Evolutionary conservation across 179 eudicot genomes (phyloP).

Genomic region (Sideroxylon spinosum): DNA sequence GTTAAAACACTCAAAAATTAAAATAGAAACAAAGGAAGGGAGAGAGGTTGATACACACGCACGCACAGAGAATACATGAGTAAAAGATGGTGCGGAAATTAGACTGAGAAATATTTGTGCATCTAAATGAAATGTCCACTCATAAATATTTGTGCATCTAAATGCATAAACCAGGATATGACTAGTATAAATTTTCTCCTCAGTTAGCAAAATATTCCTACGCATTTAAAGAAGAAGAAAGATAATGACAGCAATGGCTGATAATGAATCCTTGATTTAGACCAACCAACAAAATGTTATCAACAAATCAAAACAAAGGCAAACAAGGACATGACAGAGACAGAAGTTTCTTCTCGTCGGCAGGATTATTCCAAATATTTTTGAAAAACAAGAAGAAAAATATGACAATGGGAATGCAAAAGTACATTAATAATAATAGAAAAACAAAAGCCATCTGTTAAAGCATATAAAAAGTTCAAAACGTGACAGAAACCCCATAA

Average conservation of each 20-base stretch:
- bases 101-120: not conserved
- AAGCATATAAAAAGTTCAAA: not conserved
- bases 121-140: not conserved
- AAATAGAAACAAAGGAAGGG: not conserved
- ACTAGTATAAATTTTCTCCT: not conserved
- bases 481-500: constrained; percentile 4
- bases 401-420: not conserved
- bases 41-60: not conserved
- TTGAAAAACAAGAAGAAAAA: not conserved
- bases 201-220: not conserved
- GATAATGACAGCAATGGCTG: not conserved
- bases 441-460: not conserved
- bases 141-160: not conserved
- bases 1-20: not conserved
- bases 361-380: not conserved
- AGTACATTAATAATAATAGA: not conserved
- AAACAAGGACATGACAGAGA: not conserved
- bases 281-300: not conserved
- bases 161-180: not conserved
- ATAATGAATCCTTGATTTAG: not conserved
- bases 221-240: too few relatives aligned
- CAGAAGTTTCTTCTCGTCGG: not conserved
- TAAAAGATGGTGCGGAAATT: not conserved
- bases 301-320: not conserved
- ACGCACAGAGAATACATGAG: too few relatives aligned